phyloP scores from a whole-genome alignment of 306 rosid genomes.

The Cucurbita moschata region DNA sequence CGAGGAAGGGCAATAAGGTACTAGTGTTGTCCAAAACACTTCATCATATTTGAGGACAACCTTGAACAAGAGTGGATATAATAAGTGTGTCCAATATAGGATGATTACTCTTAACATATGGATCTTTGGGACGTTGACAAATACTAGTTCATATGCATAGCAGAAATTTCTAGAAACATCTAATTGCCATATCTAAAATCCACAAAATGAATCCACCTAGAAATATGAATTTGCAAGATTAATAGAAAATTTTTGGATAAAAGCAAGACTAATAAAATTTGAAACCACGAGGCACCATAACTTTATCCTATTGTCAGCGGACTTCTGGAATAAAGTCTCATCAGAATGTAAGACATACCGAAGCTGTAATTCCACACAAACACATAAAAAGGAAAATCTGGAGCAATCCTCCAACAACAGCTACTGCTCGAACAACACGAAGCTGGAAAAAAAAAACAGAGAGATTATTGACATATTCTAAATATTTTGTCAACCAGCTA shows the following conservation, averaged over 20 bases:
- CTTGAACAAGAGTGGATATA: not conserved
- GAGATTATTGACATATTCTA: not conserved
- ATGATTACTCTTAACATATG: not conserved
- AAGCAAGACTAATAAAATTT: too few species aligned
- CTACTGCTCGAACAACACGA: constrained; percentile 85
- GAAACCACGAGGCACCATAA: not conserved
- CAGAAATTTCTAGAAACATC: not conserved
- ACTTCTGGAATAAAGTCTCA: not conserved
- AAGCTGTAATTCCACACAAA: constrained; percentile 77
- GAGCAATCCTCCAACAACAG: constrained; percentile 87
- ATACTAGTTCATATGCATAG: not conserved
- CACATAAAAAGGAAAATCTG: constrained; percentile 90
- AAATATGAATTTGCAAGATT: not conserved
- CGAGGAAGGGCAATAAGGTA: not conserved
- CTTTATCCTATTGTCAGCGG: not conserved
- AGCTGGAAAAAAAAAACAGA: constrained; percentile 25
- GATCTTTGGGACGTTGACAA: not conserved
- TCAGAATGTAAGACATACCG: constrained; percentile 38
- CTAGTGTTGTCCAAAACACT: not conserved
- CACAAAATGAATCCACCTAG: not conserved
- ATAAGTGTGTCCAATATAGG: not conserved
- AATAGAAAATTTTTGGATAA: too few species aligned
- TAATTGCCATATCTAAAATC: not conserved
- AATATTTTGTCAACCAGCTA: not conserved
- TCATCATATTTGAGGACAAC: not conserved